Conservation (phyloP, 2,329 filamentous ascomycete genomes). For the Ceratocystis albifundus region DNA sequence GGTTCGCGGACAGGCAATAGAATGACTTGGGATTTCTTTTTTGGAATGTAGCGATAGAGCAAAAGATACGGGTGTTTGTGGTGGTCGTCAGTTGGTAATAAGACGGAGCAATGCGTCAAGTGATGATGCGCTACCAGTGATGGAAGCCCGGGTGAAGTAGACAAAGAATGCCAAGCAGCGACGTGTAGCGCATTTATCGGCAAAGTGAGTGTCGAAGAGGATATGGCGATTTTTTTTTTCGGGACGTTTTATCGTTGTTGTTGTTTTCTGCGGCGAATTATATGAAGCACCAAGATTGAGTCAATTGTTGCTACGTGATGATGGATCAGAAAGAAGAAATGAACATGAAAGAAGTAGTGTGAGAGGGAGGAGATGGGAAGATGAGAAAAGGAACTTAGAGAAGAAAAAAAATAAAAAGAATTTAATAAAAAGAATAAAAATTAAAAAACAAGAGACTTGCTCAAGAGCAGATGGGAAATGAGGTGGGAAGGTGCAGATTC, state of each 20-base stretch:
- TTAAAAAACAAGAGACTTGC: neutral
- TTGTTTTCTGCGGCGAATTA: too few species aligned
- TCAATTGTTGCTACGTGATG: neutral
- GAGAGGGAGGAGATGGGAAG: neutral
- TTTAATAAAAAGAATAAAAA: too few species aligned
- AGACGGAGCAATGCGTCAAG: neutral
- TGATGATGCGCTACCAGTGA: neutral
- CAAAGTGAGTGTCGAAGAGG: neutral
- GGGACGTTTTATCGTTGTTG: too few species aligned
- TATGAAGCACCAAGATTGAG: too few species aligned
- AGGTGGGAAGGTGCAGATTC: constrained; percentile 2
- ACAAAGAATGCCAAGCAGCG: neutral
- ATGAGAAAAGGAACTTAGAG: neutral
- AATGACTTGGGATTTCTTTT: neutral
- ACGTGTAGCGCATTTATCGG: neutral
- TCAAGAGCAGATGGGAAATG: neutral
- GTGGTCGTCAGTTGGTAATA: neutral
- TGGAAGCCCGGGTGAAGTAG: neutral
- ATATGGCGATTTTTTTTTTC: too few species aligned
- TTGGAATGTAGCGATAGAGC: neutral
- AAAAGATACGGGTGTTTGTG: neutral
- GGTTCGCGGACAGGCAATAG: neutral
- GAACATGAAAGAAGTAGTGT: neutral
- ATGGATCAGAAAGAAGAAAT: neutral
- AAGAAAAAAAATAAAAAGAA: too few species aligned